Conservation (phyloP, 2,329 filamentous ascomycete species). For the Tolypocladium ophioglossoides region DNA sequence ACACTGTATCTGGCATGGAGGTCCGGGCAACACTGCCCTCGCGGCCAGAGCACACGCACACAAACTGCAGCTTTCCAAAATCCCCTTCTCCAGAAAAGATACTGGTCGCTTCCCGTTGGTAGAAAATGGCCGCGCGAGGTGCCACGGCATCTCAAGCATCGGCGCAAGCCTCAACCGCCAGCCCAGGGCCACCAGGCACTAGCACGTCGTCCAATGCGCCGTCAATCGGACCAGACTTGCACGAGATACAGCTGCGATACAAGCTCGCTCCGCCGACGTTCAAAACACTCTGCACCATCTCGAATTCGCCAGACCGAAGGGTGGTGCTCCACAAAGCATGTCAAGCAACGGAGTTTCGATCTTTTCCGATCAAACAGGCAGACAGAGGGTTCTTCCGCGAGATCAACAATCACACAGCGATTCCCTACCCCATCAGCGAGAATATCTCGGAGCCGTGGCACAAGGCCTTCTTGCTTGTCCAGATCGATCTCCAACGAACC, state of each 20-base stretch:
- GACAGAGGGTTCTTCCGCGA: slow-evolving; percentile 25
- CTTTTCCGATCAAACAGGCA: slow-evolving; percentile 22
- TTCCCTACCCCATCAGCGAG: slow-evolving; percentile 25
- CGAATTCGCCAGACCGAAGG: slow-evolving; percentile 15
- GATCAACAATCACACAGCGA: slow-evolving; percentile 26
- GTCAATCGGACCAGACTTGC: slow-evolving; percentile 1
- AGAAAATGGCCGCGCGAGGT: background rate
- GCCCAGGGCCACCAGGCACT: background rate
- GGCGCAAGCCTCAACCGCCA: background rate
- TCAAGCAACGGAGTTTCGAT: slow-evolving; percentile 25
- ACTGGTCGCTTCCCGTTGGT: background rate
- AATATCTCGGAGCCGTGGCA: slow-evolving; percentile 51
- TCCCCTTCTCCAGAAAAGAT: background rate
- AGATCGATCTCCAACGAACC: slow-evolving; percentile 55
- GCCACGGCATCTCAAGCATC: background rate
- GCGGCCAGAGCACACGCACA: background rate
- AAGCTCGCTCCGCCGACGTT: slow-evolving; percentile 20
- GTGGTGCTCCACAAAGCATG: slow-evolving; percentile 27
- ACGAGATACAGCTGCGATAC: slow-evolving; percentile 23
- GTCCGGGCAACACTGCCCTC: background rate
- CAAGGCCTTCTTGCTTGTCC: slow-evolving; percentile 67
- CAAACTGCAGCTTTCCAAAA: too few species aligned
- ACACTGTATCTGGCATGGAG: background rate
- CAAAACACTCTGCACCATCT: slow-evolving; percentile 16
- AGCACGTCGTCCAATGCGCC: background rate